Percentiles rank a stretch among this genome's conserved stretches.
Conservation (phyloP, 78 protist species). For the Dictyostelium firmibasis region DNA sequence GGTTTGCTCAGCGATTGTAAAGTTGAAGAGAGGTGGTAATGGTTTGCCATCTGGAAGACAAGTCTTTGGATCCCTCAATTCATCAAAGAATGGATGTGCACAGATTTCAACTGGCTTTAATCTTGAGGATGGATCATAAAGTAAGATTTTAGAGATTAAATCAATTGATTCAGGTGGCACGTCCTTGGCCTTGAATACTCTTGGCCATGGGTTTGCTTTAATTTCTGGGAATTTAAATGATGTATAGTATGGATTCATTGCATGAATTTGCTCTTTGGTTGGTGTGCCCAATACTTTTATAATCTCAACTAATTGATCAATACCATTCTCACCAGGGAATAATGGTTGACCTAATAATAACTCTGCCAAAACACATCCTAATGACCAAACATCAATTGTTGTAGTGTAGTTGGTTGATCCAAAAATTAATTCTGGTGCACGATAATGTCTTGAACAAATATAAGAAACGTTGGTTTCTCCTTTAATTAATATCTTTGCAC, state of each 20-base stretch:
- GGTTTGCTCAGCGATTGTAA: constrained; percentile 67
- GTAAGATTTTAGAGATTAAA: constrained; percentile 84
- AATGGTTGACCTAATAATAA: constrained; percentile 95
- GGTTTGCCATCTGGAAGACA: constrained; percentile 84
- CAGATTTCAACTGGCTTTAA: constrained; percentile 84
- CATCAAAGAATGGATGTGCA: constrained; percentile 96
- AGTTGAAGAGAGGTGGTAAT: constrained; percentile 87
- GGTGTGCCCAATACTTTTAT: constrained; percentile 98
- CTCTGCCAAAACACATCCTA: constrained; percentile 97
- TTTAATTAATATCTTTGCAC: constrained; percentile 92
- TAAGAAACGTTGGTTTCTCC: constrained; percentile 99
- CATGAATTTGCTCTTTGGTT: constrained; percentile 89
- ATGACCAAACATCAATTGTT: constrained; percentile 94
- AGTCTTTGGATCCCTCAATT: constrained; percentile 83
- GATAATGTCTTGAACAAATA: constrained; percentile 99
- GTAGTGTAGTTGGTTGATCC: constrained; percentile 98
- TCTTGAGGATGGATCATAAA: constrained; percentile 91
- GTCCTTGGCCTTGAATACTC: constrained; percentile 82
- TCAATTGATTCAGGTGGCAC: constrained; percentile 88
- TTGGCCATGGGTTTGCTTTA: constrained; percentile 93
- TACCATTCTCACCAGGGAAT: constrained; percentile 96
- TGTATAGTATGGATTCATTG: constrained; percentile 95
- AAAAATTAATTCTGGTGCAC: constrained; percentile 99
- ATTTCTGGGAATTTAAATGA: constrained; percentile 95
- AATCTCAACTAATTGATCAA: constrained; percentile 99